A percentile compares a stretch with the other conserved stretches of the same genome.
Evolutionary conservation across 768 basidiomycete genomes (phyloP).

Genomic region (Mycena leptocephala): DNA sequence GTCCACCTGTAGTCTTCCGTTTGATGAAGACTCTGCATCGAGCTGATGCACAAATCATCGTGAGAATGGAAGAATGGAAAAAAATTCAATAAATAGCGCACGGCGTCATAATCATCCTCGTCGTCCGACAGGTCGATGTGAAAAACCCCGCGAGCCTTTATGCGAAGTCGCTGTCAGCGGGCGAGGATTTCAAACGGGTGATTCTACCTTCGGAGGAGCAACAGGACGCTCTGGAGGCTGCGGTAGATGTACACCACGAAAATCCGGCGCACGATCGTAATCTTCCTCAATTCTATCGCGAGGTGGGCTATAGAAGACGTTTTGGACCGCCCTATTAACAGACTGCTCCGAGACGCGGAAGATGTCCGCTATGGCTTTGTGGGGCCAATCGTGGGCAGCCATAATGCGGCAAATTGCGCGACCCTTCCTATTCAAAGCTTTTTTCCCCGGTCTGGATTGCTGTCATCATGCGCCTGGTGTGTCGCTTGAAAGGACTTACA

Average conservation of each 20-base stretch:
- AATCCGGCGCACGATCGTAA: background rate
- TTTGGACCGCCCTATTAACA: background rate
- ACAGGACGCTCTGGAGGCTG: background rate
- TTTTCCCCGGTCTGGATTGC: background rate
- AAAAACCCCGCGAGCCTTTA: background rate
- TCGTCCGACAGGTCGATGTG: background rate
- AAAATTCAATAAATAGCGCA: background rate
- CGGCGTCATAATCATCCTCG: background rate
- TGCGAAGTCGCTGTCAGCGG: no score
- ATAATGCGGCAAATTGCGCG: slow-evolving; percentile 14
- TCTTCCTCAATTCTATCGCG: slow-evolving; percentile 8
- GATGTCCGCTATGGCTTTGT: background rate
- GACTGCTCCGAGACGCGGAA: background rate
- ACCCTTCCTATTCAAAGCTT: background rate
- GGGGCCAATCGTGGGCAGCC: background rate
- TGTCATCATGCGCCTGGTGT: background rate
- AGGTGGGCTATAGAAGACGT: background rate
- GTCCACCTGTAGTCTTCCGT: background rate
- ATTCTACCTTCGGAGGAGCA: no score
- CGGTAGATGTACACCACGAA: background rate
- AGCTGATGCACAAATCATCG: background rate
- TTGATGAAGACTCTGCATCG: background rate
- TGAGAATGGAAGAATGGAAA: background rate
- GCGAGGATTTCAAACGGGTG: no score
- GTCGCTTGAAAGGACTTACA: background rate